phyloP scores from a whole-genome alignment of 2,329 filamentous ascomycete species.

The Aspergillus pseudoterreus region DNA sequence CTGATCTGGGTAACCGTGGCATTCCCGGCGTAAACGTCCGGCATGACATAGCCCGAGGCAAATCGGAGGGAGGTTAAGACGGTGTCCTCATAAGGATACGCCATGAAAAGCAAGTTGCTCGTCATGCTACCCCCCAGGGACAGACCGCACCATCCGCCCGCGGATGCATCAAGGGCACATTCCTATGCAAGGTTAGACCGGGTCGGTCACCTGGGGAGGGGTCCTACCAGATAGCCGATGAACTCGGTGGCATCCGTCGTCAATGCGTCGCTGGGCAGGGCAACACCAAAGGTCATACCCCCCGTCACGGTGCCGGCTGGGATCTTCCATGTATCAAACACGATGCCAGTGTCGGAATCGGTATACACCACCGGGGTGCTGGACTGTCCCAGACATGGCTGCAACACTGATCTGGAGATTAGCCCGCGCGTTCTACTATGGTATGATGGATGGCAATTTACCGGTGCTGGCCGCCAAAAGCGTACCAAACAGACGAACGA shows the following conservation, averaged over 20 bases:
- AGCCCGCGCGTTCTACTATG: background rate
- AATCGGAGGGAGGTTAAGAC: slow-evolving; percentile 58
- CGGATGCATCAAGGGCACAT: slow-evolving; percentile 45
- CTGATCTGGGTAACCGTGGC: slow-evolving; percentile 61
- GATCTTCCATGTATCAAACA: slow-evolving; percentile 51
- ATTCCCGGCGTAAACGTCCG: slow-evolving; percentile 58
- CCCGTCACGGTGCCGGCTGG: slow-evolving; percentile 39
- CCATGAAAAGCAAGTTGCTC: slow-evolving; percentile 55
- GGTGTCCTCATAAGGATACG: slow-evolving; percentile 53
- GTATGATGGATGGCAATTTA: background rate
- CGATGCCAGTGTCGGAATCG: slow-evolving; percentile 50
- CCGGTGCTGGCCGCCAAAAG: slow-evolving; percentile 2
- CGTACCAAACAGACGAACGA: slow-evolving; percentile 4
- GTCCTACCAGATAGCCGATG: slow-evolving; percentile 55
- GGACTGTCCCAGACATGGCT: slow-evolving; percentile 8
- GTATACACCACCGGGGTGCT: slow-evolving; percentile 31
- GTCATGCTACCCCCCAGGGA: slow-evolving; percentile 57
- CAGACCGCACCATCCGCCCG: slow-evolving; percentile 56
- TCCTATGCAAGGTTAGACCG: slow-evolving; percentile 31
- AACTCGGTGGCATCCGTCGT: slow-evolving; percentile 53
- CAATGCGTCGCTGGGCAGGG: slow-evolving; percentile 49
- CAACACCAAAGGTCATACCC: slow-evolving; percentile 53
- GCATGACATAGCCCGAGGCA: slow-evolving; percentile 57
- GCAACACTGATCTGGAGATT: slow-evolving; percentile 4
- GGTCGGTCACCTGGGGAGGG: background rate